Evolutionary conservation across 1,284 basidiomycete species (phyloP).

Genomic region (Ganoderma lucidum): DNA sequence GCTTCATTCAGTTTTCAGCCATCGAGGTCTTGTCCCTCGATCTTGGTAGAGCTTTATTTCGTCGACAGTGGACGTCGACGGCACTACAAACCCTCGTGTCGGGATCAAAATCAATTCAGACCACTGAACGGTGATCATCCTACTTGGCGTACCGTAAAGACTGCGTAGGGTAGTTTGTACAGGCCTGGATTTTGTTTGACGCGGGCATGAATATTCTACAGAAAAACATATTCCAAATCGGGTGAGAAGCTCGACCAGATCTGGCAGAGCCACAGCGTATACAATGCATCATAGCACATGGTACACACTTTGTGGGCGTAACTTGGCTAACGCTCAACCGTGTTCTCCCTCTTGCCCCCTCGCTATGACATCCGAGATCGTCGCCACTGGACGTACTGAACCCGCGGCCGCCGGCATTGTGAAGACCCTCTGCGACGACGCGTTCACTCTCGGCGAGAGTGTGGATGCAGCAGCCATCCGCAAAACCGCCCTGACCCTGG

Average conservation of each 20-base stretch:
- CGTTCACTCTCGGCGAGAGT: not conserved
- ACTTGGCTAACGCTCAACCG: not conserved
- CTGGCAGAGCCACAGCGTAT: not conserved
- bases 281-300: not conserved
- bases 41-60: not conserved
- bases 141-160: not conserved
- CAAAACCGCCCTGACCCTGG: constrained; percentile 11
- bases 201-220: not conserved
- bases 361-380: not conserved
- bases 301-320: not conserved
- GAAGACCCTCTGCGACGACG: constrained; percentile 12
- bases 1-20: not conserved
- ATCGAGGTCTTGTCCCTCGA: not conserved
- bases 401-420: not conserved
- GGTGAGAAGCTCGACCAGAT: not conserved
- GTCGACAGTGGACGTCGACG: too few relatives aligned
- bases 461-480: constrained; percentile 7
- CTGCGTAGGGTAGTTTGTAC: not conserved
- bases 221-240: constrained; percentile 6
- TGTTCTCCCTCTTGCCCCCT: too few relatives aligned
- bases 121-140: not conserved
- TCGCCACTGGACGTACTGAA: too few relatives aligned
- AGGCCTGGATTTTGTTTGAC: not conserved
- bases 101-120: too few relatives aligned
- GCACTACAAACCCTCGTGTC: too few relatives aligned